Evolutionary conservation across 495 filamentous ascomycete genomes (phyloP), one percentile per base, ranked within the genome.

Genomic region (Xylaria bambusicola): DNA sequence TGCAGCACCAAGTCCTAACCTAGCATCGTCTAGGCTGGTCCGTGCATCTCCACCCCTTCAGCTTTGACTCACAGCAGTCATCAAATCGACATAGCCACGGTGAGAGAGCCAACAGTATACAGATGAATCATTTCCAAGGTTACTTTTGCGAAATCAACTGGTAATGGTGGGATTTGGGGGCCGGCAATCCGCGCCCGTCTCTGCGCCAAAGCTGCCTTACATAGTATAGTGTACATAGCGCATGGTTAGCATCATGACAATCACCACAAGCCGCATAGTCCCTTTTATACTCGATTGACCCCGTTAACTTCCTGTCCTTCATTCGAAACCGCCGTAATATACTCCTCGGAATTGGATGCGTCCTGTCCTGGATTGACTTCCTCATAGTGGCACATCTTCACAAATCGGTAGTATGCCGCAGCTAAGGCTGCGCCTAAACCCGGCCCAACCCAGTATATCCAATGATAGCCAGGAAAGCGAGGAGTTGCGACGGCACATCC

Each of bases 311-410:
- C 15, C 29, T 33, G 5, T 5, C 20, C 33, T 1, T n/a, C 27
- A 8, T 40, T 38, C 23, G 36, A 21, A 15, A 13, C 40, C 51
- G 18, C 52, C 27, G 13, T 44, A 5, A 3, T 31, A 18, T 9
- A 15, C 6, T 6, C 24, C 33, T 10, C 46, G 3, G 47, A 12
- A 21, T 15, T 15, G 15, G 55, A 23, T 24, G 35, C 49, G 58
- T 93, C 90, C 70, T 90, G 88, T 1, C 84, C 88, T 2, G 88
- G 88, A 61, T 92, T 93, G 44, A 86, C 88, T 24, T 83, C 83
- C 69, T 92, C 85, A 66, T 91, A 92, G 63, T 87, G 82, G 41
- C 88, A 78, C 9, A 77, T 64, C 68, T 87, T 84, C 31, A 88
- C 78, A 40, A 89, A 75, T 17, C 74, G 73, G 67, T 88, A 91